These are phyloP conservation scores for Pyrrhoderma noxium DNA, from an alignment of 1,284 basidiomycete genomes.

Conservation along the genomic window DNA sequence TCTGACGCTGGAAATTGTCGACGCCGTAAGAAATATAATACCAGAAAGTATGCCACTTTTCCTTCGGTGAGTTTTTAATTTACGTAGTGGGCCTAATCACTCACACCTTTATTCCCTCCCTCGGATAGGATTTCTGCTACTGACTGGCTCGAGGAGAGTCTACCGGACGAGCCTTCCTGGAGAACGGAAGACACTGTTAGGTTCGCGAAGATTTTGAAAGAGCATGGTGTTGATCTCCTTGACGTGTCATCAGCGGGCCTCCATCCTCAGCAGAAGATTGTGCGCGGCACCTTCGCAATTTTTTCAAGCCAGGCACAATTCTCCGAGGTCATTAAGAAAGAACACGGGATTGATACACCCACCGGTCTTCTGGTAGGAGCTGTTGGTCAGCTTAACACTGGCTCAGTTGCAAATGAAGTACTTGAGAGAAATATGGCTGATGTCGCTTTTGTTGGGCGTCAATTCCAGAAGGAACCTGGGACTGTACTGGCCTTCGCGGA, in stretches of 20 bases:
- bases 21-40: conserved; percentile 34
- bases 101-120: conserved; percentile 24
- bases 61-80: conserved; percentile 38
- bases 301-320: conserved; percentile 28
- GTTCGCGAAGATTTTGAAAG: conserved; percentile 39
- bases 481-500: conserved; percentile 31
- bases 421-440: conserved; percentile 33
- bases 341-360: conserved; percentile 23
- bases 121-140: conserved; percentile 42
- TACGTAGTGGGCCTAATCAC: conserved; percentile 30
- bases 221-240: conserved; percentile 49
- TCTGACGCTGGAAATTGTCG: conserved; percentile 39
- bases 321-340: conserved; percentile 36
- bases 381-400: conserved; percentile 43
- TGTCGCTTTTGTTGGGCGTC: conserved; percentile 41
- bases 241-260: conserved; percentile 52
- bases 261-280: conserved; percentile 34
- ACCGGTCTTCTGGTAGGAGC: conserved; percentile 33
- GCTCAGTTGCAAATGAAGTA: conserved; percentile 39
- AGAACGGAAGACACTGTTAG: conserved; percentile 47
- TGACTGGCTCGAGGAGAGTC: conserved; percentile 47
- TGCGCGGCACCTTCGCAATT: conserved; percentile 28
- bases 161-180: conserved; percentile 43
- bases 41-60: conserved; percentile 39
- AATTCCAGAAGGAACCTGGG: conserved; percentile 52